Evolutionary conservation across 495 filamentous ascomycete genomes (phyloP), one percentile per base, ranked within the genome.

Genomic region (Hypoxylon rickii): DNA sequence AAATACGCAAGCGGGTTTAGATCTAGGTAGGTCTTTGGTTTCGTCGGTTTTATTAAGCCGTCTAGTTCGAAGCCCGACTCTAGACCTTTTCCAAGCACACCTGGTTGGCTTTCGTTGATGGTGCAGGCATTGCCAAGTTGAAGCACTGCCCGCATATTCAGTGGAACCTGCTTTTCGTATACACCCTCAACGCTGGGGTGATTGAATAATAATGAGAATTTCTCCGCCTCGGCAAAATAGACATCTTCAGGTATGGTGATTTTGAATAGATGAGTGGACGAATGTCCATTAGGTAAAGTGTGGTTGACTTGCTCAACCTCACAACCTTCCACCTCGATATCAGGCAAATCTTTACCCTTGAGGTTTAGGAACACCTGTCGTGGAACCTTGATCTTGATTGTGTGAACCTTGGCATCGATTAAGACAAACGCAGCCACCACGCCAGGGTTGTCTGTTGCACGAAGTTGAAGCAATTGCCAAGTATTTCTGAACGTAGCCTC

Each of bases 121-220:
- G 92, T 96, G 71, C 94, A 99, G n/a, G 87, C 74, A 66, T 87
- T 96, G 33, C 94, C 94, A 1, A 99, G 79, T 60, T 96, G 87
- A 12, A 99, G 79, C 24, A 97, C 78, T 8, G 91, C 94, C 34
- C 92, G 82, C 20, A 93, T 76, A 52, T 87, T 88, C 22, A 96
- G 76, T 7, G 95, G 90, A 3, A 99, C 79, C 54, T 96, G 87
- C 67, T 87, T 92, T 67, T 99, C 95, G 67, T 99, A 99, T 12
- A 97, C 89, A 19, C 95, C 94, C 69, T 99, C 94, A 3, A 97
- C 88, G 65, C 90, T 96, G 0, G 90, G 86, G 69, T 99, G 94
- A 55, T 93, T 88, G 73, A 96, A 90, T 11, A 97, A 77, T 6
- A 83, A 69, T 13, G 85, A 81, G 39, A 99, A 86, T 66, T 94